Evolutionary conservation across 2,329 filamentous ascomycete genomes (phyloP), one percentile per base, ranked within the genome.

Genomic region (Botrytis tulipae): DNA sequence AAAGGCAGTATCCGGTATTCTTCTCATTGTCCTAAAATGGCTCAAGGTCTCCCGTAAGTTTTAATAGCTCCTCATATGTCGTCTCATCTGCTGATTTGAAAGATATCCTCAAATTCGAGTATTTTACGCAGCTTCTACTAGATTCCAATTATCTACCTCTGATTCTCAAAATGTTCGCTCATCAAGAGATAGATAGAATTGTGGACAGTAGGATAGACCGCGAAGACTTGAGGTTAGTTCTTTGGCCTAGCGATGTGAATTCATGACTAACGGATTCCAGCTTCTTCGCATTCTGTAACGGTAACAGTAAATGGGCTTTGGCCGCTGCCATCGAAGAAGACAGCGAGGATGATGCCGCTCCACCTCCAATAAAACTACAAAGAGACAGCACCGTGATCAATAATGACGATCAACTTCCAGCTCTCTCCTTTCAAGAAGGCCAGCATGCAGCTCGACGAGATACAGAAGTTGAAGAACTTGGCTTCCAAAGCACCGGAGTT

Each of bases 71-170:
- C n/a, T 59, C 10, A 37, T 16, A 60, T 5, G 4, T 8, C 10
- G 29, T 32, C 46, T 44, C 14, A 44, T 54, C 71, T 59, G 78
- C 82, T 73, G 77, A 77, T 75, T 22, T 32, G 7, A 8, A 66
- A 97, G 94, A 99, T 81, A 89, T 98, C 42, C 85, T 99, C 76
- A 97, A 98, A 81, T 98, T 96, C 78, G 96, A 99, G 83, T 98
- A 98, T 80, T 85, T 99, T 80, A 95, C 94, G 0, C 96, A 99
- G 80, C 87, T 99, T 4, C 85, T 99, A 18, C 87, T 99, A 42
- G 96, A 99, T 82, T 96, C 94, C 6, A 98, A 97, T 82, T 99
- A 98, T 81, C 87, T 99, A 10, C 95, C 95, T 0, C 85, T 99
- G 44, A 92, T 97, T 37, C 85, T 99, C 46, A 98, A 98, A 83